Base-by-base conservation (phyloP, 139 green algal genomes). In the Trebouxia sp. region DNA sequence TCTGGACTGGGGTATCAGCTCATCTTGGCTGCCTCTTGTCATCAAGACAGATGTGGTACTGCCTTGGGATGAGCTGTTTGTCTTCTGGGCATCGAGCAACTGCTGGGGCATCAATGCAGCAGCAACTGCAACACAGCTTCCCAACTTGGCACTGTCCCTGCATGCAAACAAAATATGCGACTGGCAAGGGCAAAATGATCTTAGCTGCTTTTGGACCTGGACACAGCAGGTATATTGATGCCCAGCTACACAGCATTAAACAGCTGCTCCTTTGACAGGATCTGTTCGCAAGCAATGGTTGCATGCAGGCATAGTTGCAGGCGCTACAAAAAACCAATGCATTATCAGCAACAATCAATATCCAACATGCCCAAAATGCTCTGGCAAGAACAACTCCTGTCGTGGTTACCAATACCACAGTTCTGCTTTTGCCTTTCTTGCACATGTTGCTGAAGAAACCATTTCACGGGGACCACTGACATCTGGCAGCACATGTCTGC, bases 51-150 rank as follows among this genome's bases (percentile, higher is more conserved):
- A 22, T 35, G 62, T 72, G 32, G 11, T 43, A 26, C 10, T 24
- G 17, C 20, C 32, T n/a, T n/a, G n/a, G n/a, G n/a, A 45, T 32
- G 5, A 72, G 15, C 15, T 3, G 26, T 11, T 39, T 35, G 24
- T 28, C 62, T 72, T 32, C 62, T 67, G n/a, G 12, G 43, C 32
- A 0, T 72, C 35, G 42, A 37, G 8, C 35, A 72, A 30, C 32
- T 72, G 62, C 12, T 43, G 62, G 28, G 62, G 62, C 12, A 72
- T 12, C 62, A 72, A 41, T 28, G 62, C 62, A 30, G 62, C 62
- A 28, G 62, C 37, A 4, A 72, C 62, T 45, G 62, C 62, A 24
- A 45, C 62, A 72, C 62, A 72, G 62, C 62, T 72, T 32, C 62
- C 62, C 15, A 72, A 17, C 62, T n/a, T 72, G 20, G 8, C 20